These are phyloP conservation scores for Monilinia polystroma DNA, from an alignment of 2,329 filamentous ascomycete species.

Conservation along the genomic window DNA sequence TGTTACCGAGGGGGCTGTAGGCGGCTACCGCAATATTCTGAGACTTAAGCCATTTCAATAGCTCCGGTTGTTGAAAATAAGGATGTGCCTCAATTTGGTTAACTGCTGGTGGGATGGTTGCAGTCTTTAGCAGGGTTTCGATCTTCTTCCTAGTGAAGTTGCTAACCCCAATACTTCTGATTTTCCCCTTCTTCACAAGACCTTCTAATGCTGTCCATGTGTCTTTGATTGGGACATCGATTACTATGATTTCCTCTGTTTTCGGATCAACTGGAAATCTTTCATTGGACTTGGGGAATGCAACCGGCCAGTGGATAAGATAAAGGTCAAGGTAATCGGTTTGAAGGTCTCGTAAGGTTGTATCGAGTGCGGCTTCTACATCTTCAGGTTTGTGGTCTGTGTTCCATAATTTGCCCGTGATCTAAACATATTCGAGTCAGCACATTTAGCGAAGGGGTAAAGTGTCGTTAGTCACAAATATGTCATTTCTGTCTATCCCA, in stretches of 20 bases:
- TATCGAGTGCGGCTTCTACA: slow-evolving; percentile 65
- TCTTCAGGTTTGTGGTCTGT: slow-evolving; percentile 72
- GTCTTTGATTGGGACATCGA: slow-evolving; percentile 38
- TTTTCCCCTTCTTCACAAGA: slow-evolving; percentile 44
- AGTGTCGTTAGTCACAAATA: slow-evolving; percentile 47
- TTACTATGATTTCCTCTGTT: slow-evolving; percentile 26
- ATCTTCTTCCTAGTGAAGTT: slow-evolving; percentile 50
- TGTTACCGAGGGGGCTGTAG: slow-evolving; percentile 64
- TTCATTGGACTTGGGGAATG: slow-evolving; percentile 39
- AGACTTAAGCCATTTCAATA: slow-evolving; percentile 56
- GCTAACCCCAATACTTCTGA: slow-evolving; percentile 50
- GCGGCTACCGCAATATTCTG: slow-evolving; percentile 62
- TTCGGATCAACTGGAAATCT: slow-evolving; percentile 28
- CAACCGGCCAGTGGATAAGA: slow-evolving; percentile 80
- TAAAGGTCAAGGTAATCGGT: slow-evolving; percentile 81
- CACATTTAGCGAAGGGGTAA: neutral
- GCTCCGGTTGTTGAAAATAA: slow-evolving; percentile 60
- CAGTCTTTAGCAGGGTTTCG: slow-evolving; percentile 48
- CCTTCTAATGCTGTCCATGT: slow-evolving; percentile 45
- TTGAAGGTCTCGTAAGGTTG: slow-evolving; percentile 70
- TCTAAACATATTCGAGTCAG: slow-evolving; percentile 45
- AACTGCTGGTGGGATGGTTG: slow-evolving; percentile 57
- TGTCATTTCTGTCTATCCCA: slow-evolving; percentile 62
- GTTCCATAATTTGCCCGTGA: slow-evolving; percentile 68
- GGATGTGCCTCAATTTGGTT: slow-evolving; percentile 72